Evolutionary conservation across 2,329 filamentous ascomycete genomes (phyloP).

Genomic region (Aspergillus spinulosporus): DNA sequence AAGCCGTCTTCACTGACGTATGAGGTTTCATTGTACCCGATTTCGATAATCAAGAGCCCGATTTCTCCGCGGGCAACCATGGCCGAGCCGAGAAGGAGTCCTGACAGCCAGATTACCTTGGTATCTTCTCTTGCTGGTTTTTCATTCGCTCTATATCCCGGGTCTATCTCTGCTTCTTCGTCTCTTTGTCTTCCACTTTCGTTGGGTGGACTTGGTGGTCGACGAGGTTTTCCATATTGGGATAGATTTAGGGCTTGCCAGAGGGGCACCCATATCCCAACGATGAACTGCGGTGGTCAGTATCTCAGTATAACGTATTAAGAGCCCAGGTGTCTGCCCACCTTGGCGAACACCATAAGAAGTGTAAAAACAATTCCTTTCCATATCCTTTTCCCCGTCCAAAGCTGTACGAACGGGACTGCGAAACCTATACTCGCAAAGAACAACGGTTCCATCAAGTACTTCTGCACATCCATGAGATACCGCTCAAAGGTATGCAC

Average conservation of each 20-base stretch:
- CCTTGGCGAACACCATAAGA: constrained; percentile 34
- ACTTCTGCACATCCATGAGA: constrained; percentile 36
- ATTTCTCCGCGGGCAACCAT: constrained; percentile 39
- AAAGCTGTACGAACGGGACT: constrained; percentile 34
- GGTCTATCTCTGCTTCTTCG: neutral
- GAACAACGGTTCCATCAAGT: constrained; percentile 36
- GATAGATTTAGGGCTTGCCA: constrained; percentile 12
- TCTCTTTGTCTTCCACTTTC: neutral
- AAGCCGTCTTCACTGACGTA: constrained; percentile 41
- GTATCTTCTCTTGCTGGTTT: neutral
- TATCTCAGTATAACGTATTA: neutral
- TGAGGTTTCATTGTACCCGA: constrained; percentile 33
- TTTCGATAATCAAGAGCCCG: constrained; percentile 35
- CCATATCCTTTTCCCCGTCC: constrained; percentile 37
- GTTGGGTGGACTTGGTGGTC: neutral
- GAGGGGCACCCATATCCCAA: constrained; percentile 31
- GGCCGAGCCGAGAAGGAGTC: constrained; percentile 31
- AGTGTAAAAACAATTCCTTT: constrained; percentile 32
- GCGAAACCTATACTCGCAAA: constrained; percentile 37
- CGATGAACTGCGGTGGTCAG: constrained; percentile 23
- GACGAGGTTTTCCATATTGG: neutral
- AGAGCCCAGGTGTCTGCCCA: constrained; percentile 7
- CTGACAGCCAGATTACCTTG: constrained; percentile 24
- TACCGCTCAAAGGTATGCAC: constrained; percentile 43
- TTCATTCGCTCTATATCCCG: neutral